A percentile compares a stretch with the other conserved stretches of the same genome.
These are phyloP conservation scores for Phyllachora maydis DNA, from an alignment of 2,329 filamentous ascomycete genomes.

Conservation along the genomic window DNA sequence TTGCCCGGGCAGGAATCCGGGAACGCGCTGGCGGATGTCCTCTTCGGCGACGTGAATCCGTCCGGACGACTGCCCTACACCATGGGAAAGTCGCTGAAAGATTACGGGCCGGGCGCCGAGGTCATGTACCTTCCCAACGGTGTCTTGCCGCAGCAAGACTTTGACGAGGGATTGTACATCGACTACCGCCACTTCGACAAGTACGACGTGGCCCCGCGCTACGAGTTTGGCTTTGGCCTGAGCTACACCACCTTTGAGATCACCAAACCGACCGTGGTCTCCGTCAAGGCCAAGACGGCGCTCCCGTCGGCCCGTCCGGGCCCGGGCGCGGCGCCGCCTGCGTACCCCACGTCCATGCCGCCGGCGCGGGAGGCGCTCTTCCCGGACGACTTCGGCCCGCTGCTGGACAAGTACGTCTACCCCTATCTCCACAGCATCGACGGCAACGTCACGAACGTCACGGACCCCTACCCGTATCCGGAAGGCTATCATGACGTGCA, in stretches of 20 bases:
- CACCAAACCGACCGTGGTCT: conserved; percentile 24
- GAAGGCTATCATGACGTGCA: conserved; percentile 29
- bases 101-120: conserved; percentile 42
- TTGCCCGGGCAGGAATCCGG: conserved; percentile 77
- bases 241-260: conserved; percentile 60
- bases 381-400: conserved; percentile 34
- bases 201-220: conserved; percentile 51
- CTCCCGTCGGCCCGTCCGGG: conserved; percentile 15
- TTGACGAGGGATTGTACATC: conserved; percentile 64
- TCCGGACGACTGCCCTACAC: conserved; percentile 80
- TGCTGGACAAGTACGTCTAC: conserved; percentile 54
- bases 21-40: conserved; percentile 56
- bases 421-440: conserved; percentile 39
- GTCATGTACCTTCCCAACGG: conserved; percentile 50
- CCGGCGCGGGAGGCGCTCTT: conserved; percentile 34
- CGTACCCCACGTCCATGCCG: conserved; percentile 30
- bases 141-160: conserved; percentile 61
- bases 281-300: conserved; percentile 21
- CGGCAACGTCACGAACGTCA: conserved; percentile 21
- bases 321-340: conserved; percentile 20
- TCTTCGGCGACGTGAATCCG: conserved; percentile 56
- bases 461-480: conserved; percentile 25
- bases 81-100: conserved; percentile 50
- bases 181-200: conserved; percentile 86
- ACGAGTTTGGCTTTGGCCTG: conserved; percentile 71